Conservation (phyloP, 208 protist genomes). For the Leptomonas seymouri region DNA sequence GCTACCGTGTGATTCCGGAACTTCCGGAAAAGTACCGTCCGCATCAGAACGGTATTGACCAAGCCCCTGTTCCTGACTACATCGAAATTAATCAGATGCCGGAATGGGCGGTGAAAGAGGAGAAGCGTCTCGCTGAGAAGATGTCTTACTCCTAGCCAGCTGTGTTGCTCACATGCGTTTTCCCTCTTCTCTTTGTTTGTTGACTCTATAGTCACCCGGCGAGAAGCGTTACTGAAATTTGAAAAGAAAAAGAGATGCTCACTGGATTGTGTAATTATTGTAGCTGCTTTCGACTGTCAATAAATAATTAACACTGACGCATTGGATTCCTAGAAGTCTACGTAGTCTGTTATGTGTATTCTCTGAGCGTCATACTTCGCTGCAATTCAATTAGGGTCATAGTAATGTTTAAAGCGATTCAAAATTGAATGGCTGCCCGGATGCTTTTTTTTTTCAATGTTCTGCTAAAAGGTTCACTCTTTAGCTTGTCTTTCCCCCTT, state of each 20-base stretch:
- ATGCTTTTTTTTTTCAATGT: too few relatives aligned
- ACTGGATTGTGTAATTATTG: not conserved
- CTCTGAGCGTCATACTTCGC: too few relatives aligned
- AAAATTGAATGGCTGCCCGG: too few relatives aligned
- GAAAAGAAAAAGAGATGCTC: too few relatives aligned
- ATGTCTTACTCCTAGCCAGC: slow-evolving; percentile 3
- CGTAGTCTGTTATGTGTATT: too few relatives aligned
- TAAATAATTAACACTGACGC: not conserved
- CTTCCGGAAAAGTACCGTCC: slow-evolving; percentile 92
- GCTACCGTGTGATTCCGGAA: slow-evolving; percentile 89
- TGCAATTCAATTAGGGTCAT: too few relatives aligned
- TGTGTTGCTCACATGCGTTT: slow-evolving; percentile 1
- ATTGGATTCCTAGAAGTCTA: too few relatives aligned
- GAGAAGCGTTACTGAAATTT: too few relatives aligned
- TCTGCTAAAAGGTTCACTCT: too few relatives aligned
- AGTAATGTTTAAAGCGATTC: too few relatives aligned
- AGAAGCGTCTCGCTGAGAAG: slow-evolving; percentile 60
- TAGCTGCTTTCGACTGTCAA: not conserved
- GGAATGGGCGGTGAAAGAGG: slow-evolving; percentile 85
- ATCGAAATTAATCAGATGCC: slow-evolving; percentile 91
- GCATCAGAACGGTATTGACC: slow-evolving; percentile 91
- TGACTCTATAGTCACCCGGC: too few relatives aligned
- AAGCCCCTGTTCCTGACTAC: slow-evolving; percentile 88
- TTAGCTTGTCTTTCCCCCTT: too few relatives aligned
- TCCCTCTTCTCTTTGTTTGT: not conserved